Evolutionary conservation across 306 rosid genomes (phyloP).

Genomic region (Fragaria vesca): DNA sequence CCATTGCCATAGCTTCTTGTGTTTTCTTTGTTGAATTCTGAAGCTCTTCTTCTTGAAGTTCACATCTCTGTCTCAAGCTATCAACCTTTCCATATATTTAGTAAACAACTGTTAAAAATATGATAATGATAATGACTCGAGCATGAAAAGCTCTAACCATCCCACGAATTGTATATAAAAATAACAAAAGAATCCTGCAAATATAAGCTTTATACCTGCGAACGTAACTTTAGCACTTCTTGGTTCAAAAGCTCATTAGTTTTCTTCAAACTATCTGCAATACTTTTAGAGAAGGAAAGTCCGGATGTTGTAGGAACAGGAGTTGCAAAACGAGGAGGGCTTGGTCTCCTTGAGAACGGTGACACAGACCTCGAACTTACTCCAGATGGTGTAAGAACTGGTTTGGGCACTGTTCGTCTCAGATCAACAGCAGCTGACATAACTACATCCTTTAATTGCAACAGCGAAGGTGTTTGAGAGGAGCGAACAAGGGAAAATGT

Average conservation of each 20-base stretch:
- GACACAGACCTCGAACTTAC: constrained; percentile 86
- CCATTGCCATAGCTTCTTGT: constrained; percentile 74
- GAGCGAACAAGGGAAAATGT: constrained; percentile 75
- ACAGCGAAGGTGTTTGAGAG: constrained; percentile 71
- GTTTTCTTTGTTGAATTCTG: constrained; percentile 72
- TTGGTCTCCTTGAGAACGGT: constrained; percentile 86
- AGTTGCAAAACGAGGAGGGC: constrained; percentile 96
- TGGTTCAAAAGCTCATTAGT: constrained; percentile 86
- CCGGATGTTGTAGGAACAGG: constrained; percentile 94
- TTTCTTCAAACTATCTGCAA: constrained; percentile 77
- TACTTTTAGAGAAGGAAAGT: constrained; percentile 84
- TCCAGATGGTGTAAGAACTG: constrained; percentile 68
- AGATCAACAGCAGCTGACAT: constrained; percentile 73
- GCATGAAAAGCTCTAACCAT: neutral
- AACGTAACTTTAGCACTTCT: constrained; percentile 69
- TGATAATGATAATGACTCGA: neutral
- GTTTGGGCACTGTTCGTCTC: constrained; percentile 71
- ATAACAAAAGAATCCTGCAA: constrained; percentile 6
- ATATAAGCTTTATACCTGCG: constrained; percentile 53
- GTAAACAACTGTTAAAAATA: constrained; percentile 8
- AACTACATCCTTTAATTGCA: constrained; percentile 88
- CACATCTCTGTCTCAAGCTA: constrained; percentile 71
- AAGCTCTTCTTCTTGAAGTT: constrained; percentile 81
- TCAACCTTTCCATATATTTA: constrained; percentile 58
- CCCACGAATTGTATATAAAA: neutral